Conservation (phyloP, 1,284 basidiomycete species). For the Ustilago vetiveriae region DNA sequence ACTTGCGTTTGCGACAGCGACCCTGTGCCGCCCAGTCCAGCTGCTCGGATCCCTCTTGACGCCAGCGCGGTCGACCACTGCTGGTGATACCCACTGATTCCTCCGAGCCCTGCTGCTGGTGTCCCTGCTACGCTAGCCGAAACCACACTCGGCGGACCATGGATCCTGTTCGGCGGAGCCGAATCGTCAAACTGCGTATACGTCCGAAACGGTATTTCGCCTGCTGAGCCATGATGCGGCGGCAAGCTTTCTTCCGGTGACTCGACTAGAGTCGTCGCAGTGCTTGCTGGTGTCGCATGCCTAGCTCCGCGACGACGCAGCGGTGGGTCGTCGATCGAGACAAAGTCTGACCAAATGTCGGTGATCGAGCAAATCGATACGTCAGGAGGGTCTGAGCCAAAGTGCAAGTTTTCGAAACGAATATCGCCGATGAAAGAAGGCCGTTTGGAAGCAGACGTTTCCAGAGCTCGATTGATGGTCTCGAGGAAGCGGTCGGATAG, state of each 20-base stretch:
- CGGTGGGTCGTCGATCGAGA: constrained; percentile 40
- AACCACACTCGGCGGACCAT: constrained; percentile 40
- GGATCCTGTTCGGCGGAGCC: constrained; percentile 33
- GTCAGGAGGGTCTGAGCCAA: constrained; percentile 83
- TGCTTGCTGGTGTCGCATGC: constrained; percentile 34
- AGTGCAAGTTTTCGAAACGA: constrained; percentile 83
- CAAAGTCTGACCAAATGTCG: constrained; percentile 91
- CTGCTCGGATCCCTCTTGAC: constrained; percentile 39
- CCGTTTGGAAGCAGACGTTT: constrained; percentile 71
- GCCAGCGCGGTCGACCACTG: constrained; percentile 46
- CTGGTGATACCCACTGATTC: constrained; percentile 15
- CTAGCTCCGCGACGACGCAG: constrained; percentile 20
- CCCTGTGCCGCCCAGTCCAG: constrained; percentile 8
- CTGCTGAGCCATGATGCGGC: background rate
- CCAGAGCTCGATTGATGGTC: constrained; percentile 81
- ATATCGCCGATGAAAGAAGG: constrained; percentile 95
- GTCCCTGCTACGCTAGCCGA: constrained; percentile 29
- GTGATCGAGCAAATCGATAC: constrained; percentile 89
- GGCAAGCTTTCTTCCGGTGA: constrained; percentile 12
- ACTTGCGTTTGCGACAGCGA: constrained; percentile 25
- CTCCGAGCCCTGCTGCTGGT: constrained; percentile 5
- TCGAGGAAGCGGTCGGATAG: constrained; percentile 79
- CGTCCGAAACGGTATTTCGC: constrained; percentile 29
- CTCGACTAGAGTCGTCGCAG: constrained; percentile 29
- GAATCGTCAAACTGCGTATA: constrained; percentile 49